Percentiles rank a stretch among this genome's conserved stretches.
Evolutionary conservation across 148 eudicot genomes (phyloP).

Genomic region (Salicornia ramosissima): DNA sequence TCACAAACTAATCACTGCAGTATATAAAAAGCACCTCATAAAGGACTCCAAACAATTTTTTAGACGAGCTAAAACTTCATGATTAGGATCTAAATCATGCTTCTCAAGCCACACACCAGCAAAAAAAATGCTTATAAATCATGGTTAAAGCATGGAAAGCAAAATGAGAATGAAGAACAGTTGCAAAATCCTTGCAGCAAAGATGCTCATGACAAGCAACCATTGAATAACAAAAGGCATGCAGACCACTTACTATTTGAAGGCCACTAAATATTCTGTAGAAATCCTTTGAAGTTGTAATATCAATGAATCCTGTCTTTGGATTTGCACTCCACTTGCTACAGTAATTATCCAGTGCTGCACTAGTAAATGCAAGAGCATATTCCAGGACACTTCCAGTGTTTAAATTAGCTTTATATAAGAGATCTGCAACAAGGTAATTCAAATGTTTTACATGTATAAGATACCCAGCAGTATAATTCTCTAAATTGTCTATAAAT

Average conservation of each 20-base stretch:
- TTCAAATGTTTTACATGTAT: conserved; percentile 4
- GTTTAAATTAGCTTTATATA: conserved; percentile 27
- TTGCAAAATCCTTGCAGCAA: neutral
- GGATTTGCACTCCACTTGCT: conserved; percentile 92
- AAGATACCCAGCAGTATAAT: neutral
- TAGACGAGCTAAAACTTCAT: neutral
- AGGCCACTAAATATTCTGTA: conserved; percentile 95
- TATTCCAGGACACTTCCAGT: neutral
- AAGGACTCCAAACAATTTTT: neutral
- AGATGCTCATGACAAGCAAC: neutral
- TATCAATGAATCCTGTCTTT: conserved; percentile 91
- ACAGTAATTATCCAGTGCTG: neutral
- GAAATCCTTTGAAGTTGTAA: conserved; percentile 94
- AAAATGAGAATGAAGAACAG: neutral
- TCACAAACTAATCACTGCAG: too few relatives aligned
- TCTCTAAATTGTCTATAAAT: neutral
- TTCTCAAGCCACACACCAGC: neutral
- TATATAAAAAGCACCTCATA: neutral
- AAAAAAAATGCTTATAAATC: neutral
- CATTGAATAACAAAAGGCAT: neutral
- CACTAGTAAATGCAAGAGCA: neutral
- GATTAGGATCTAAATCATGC: neutral
- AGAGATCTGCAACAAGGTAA: conserved; percentile 54
- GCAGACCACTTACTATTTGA: conserved; percentile 71
- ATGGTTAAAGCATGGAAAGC: neutral